Evolutionary conservation across 371 early-diverging fungal species (phyloP).

Genomic region (Blakeslea trispora): DNA sequence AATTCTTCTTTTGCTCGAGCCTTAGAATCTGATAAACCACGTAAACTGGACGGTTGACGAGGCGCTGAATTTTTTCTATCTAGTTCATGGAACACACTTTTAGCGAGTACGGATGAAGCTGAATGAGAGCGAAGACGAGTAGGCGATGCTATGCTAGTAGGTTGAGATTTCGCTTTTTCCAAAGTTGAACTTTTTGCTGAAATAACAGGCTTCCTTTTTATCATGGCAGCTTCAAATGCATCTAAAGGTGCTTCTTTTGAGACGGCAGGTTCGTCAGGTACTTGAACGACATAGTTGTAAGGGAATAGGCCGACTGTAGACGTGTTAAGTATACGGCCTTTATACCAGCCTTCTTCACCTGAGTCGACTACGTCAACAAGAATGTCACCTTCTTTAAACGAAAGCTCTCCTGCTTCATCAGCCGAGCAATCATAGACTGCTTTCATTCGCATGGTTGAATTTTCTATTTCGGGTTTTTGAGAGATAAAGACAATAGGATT

Average conservation of each 20-base stretch:
- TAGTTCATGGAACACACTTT: too few relatives aligned
- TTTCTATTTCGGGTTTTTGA: too few relatives aligned
- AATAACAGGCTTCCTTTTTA: too few relatives aligned
- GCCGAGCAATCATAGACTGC: slow-evolving; percentile 67
- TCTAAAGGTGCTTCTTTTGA: too few relatives aligned
- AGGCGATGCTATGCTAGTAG: slow-evolving; percentile 7
- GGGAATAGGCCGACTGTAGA: slow-evolving; percentile 55
- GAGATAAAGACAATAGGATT: too few relatives aligned
- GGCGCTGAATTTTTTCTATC: too few relatives aligned
- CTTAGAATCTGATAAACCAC: not conserved
- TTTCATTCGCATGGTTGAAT: slow-evolving; percentile 47
- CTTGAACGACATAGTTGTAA: slow-evolving; percentile 50
- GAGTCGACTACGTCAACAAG: slow-evolving; percentile 55
- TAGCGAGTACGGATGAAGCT: slow-evolving; percentile 15
- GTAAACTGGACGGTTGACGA: not conserved
- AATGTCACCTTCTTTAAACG: slow-evolving; percentile 61
- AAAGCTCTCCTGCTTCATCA: slow-evolving; percentile 61
- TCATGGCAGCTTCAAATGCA: slow-evolving; percentile 35
- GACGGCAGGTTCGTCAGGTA: too few relatives aligned
- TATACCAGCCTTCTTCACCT: slow-evolving; percentile 64
- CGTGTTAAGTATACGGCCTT: slow-evolving; percentile 51
- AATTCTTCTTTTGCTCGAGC: slow-evolving; percentile 4
- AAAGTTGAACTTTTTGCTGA: slow-evolving; percentile 3
- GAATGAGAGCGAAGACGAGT: slow-evolving; percentile 26
- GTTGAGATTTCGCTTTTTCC: slow-evolving; percentile 9